phyloP scores from a whole-genome alignment of 2,329 filamentous ascomycete species.

The Colletotrichum sp. region DNA sequence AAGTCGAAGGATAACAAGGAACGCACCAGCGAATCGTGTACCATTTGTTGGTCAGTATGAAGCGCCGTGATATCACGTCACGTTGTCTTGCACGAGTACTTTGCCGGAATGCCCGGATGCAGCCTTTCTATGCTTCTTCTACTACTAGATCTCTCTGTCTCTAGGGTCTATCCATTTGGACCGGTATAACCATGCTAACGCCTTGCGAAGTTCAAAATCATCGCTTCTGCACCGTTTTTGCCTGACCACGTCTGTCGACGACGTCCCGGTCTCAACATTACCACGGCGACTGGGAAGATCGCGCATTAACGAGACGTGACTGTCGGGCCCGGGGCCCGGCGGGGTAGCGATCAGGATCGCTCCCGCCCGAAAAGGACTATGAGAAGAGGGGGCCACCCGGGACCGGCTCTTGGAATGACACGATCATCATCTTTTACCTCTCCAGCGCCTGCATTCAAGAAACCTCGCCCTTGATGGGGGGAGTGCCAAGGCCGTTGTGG shows the following conservation, averaged over 20 bases:
- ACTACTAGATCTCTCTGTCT: background rate
- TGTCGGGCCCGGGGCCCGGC: background rate
- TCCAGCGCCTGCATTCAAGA: background rate
- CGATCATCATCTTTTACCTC: background rate
- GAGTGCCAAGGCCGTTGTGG: slow-evolving; percentile 80
- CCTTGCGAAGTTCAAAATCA: background rate
- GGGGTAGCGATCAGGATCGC: background rate
- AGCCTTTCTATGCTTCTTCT: background rate
- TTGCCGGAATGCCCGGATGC: slow-evolving; percentile 9
- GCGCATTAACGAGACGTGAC: background rate
- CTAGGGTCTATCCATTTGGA: slow-evolving; percentile 3
- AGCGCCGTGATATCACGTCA: background rate
- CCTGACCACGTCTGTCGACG: background rate
- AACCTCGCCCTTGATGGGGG: slow-evolving; percentile 25
- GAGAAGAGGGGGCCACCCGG: background rate
- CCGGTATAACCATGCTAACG: slow-evolving; percentile 16
- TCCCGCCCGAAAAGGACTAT: background rate
- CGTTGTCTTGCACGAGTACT: background rate
- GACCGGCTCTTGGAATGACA: background rate
- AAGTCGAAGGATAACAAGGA: background rate
- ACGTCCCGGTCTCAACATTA: background rate
- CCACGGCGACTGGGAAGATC: background rate
- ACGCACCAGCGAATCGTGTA: background rate
- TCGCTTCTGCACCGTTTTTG: background rate
- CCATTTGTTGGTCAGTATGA: background rate